Base-by-base conservation (phyloP, 2,329 filamentous ascomycete species). In the Diaporthe vexans region DNA sequence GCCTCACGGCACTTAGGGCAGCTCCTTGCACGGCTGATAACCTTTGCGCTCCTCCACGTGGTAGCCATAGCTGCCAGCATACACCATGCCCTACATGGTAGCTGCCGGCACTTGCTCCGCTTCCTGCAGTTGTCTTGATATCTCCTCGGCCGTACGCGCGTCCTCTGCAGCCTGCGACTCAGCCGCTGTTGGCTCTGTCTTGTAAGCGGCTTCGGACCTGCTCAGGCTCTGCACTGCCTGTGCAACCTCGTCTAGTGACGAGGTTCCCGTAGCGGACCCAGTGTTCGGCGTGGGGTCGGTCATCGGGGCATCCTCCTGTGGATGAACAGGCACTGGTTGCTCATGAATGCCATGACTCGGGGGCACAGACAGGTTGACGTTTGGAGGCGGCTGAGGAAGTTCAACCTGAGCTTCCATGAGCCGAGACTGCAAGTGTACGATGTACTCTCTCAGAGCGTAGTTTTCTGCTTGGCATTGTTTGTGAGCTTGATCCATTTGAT, bases 391-490 rank as follows among this genome's bases (percentile, higher is more conserved):
- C 76, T 93, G 94, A 0, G 97, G 97, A 72, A 94, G 92, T 78
- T 98, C 95, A 80, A 94, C 93, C 79, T 95, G 92, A 3, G 92
- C 90, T 78, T 98, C 95, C 75, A 98, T 88, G 48, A 98, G 89
- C 54, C 94, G 92, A 7, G 94, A 93, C 83, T 99, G 97, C 21
- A 99, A 88, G 79, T 93, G 94, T 81, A 98, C 93, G 78, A 98
- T 93, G 84, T 98, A 98, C 82, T 98, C 95, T 78, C 95, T 92
- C 56, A 99, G 87, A 76, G 94, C 91, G 81, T 95, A 97, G 84
- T 98, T 98, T 83, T 99, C 96, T 37, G 91, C 88, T 81, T 98
- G 94, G 35, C 97, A 86, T n/a, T 89, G 86, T 83, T 97, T 97
- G 84, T 91, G 95, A 73, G 90, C 91, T 76, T 94, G 90, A 78